Conservation (phyloP, 2,329 filamentous ascomycete genomes). For the Epicoccum sorghinum region DNA sequence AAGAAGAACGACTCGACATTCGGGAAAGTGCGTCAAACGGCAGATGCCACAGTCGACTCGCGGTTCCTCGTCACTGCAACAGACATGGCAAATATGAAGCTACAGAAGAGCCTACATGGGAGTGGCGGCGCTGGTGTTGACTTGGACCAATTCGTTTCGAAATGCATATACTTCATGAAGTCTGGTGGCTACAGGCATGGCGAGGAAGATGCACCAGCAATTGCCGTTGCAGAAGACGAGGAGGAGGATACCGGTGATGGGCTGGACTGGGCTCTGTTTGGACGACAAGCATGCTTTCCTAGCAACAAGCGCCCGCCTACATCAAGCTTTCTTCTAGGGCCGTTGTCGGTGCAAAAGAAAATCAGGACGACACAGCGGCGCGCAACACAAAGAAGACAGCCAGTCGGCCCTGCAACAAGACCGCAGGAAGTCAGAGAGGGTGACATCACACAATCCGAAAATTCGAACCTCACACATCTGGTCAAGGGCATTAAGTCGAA, state of each 20-base stretch:
- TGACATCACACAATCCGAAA: conserved; percentile 77
- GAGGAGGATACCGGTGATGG: conserved; percentile 70
- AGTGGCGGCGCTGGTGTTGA: conserved; percentile 78
- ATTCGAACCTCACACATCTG: conserved; percentile 77
- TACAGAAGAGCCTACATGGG: conserved; percentile 74
- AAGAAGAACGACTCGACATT: conserved; percentile 69
- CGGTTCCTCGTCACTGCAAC: conserved; percentile 81
- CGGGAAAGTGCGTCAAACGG: conserved; percentile 79
- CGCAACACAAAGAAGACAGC: conserved; percentile 71
- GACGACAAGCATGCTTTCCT: conserved; percentile 76
- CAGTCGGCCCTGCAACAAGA: conserved; percentile 69
- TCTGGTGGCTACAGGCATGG: conserved; percentile 56
- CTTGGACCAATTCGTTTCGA: conserved; percentile 88
- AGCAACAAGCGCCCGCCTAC: conserved; percentile 75
- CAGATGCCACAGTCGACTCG: conserved; percentile 88
- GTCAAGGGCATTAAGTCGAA: conserved; percentile 75
- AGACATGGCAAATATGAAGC: conserved; percentile 80
- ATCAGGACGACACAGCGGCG: conserved; percentile 70
- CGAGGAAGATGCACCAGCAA: conserved; percentile 58
- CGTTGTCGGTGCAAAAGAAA: conserved; percentile 87
- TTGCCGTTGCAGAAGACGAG: conserved; percentile 60
- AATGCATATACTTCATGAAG: conserved; percentile 87
- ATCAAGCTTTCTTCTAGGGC: conserved; percentile 84
- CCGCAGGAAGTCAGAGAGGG: conserved; percentile 78
- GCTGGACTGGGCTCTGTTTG: conserved; percentile 84